Conservation (phyloP, 345 rosid genomes). For the Sisymbrium irio region DNA sequence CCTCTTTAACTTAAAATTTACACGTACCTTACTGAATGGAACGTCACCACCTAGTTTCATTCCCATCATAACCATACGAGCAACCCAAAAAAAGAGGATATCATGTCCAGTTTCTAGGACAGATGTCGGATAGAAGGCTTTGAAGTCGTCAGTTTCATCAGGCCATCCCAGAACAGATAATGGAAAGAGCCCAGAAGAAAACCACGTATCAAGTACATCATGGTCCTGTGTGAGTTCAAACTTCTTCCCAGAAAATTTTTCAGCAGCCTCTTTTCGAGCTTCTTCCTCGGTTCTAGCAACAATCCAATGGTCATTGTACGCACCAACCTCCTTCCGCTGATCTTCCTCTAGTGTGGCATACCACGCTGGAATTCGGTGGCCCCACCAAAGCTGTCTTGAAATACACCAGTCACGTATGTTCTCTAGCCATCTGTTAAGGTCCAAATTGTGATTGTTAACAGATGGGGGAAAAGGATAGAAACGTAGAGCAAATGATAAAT, state of each 20-base stretch:
- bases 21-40: conserved; percentile 76
- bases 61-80: conserved; percentile 96
- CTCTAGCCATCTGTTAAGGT: conserved; percentile 84
- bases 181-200: conserved; percentile 91
- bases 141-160: conserved; percentile 82
- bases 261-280: conserved; percentile 56
- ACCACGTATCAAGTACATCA: conserved; percentile 98
- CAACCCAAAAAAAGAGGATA: conserved; percentile 97
- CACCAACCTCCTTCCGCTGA: conserved; percentile 67
- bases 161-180: conserved; percentile 93
- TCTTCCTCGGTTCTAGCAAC: conserved; percentile 75
- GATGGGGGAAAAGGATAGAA: conserved; percentile 3
- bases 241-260: conserved; percentile 64
- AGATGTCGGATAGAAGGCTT: conserved; percentile 86
- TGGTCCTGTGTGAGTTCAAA: conserved; percentile 78
- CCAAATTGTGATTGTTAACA: conserved; percentile 22
- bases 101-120: conserved; percentile 97
- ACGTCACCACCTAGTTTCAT: conserved; percentile 82
- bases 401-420: conserved; percentile 96
- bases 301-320: conserved; percentile 82
- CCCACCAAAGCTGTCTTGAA: conserved; percentile 99
- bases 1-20: conserved; percentile 2
- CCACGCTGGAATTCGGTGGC: conserved; percentile 95
- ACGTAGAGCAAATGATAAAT: conserved; percentile 10
- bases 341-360: conserved; percentile 79